phyloP scores from a whole-genome alignment of 1,139 yeast genomes.

The Meyerozyma athensensis region DNA sequence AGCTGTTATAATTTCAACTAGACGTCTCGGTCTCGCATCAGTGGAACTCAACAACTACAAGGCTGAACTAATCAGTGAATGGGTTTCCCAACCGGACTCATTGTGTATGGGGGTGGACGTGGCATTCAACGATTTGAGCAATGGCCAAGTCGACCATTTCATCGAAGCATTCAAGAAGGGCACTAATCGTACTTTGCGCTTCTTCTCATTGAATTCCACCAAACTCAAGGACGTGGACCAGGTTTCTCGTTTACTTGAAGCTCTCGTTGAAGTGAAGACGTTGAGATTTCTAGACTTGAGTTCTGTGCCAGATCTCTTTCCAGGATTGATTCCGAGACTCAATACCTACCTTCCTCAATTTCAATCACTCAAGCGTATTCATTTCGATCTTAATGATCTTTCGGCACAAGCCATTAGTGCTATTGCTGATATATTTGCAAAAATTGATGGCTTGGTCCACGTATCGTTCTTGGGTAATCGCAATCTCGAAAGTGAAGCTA shows the following conservation, averaged over 20 bases:
- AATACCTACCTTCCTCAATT: conserved; percentile 62
- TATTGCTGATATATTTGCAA: conserved; percentile 65
- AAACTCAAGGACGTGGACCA: conserved; percentile 51
- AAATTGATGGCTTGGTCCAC: conserved; percentile 66
- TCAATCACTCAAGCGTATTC: conserved; percentile 63
- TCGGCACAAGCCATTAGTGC: conserved; percentile 59
- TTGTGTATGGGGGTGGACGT: conserved; percentile 78
- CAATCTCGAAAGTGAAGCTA: conserved; percentile 51
- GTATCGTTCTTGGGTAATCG: conserved; percentile 69
- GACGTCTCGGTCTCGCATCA: conserved; percentile 73
- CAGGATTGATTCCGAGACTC: conserved; percentile 59
- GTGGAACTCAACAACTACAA: conserved; percentile 59
- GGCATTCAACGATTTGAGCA: conserved; percentile 71
- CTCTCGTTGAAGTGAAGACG: conserved; percentile 48
- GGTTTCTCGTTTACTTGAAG: conserved; percentile 46
- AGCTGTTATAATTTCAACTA: conserved; percentile 53
- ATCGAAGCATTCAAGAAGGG: conserved; percentile 35
- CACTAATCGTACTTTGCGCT: conserved; percentile 41
- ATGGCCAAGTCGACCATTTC: conserved; percentile 49
- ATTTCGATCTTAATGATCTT: conserved; percentile 70
- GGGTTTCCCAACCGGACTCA: conserved; percentile 53
- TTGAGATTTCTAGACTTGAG: conserved; percentile 75
- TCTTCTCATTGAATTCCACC: conserved; percentile 71
- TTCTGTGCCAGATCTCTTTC: conserved; percentile 68
- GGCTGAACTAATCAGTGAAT: conserved; percentile 50